These are phyloP conservation scores for Amaranthus palmeri DNA, from an alignment of 148 eudicot species.

Conservation along the genomic window DNA sequence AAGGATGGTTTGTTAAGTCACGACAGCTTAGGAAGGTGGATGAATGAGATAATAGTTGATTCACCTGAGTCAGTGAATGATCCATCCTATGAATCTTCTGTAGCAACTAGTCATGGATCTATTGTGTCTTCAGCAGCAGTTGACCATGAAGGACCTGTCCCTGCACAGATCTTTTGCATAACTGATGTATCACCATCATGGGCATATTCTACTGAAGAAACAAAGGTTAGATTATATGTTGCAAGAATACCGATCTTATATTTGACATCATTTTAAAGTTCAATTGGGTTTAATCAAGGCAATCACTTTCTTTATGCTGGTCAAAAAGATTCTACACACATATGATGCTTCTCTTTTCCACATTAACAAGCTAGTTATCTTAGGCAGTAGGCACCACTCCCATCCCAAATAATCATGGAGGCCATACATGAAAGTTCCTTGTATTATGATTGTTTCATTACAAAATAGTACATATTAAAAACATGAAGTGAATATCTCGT, in stretches of 20 bases:
- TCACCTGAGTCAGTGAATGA: constrained; percentile 52
- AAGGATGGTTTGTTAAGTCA: constrained; percentile 45
- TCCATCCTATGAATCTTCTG: constrained; percentile 37
- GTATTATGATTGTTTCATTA: background rate
- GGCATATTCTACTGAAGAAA: constrained; percentile 68
- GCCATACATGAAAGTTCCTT: too few relatives aligned
- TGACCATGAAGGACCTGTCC: constrained; percentile 28
- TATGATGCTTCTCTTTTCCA: too few relatives aligned
- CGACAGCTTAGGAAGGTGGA: constrained; percentile 78
- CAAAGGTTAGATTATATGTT: constrained; percentile 54
- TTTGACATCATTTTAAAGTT: background rate
- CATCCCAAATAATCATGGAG: too few relatives aligned
- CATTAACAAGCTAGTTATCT: too few relatives aligned
- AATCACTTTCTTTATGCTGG: background rate
- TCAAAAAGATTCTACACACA: too few relatives aligned
- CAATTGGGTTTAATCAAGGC: background rate
- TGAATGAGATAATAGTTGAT: constrained; percentile 50
- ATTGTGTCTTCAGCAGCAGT: constrained; percentile 28
- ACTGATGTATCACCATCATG: constrained; percentile 75
- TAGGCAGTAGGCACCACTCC: too few relatives aligned
- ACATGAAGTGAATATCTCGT: too few relatives aligned
- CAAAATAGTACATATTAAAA: background rate
- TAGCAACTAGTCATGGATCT: constrained; percentile 36
- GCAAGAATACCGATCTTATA: background rate
- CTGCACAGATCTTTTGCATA: constrained; percentile 56